A percentile compares a stretch with the other conserved stretches of the same genome.
Evolutionary conservation across 2,329 filamentous ascomycete genomes (phyloP).

Genomic region (Helicocarpus griseus): DNA sequence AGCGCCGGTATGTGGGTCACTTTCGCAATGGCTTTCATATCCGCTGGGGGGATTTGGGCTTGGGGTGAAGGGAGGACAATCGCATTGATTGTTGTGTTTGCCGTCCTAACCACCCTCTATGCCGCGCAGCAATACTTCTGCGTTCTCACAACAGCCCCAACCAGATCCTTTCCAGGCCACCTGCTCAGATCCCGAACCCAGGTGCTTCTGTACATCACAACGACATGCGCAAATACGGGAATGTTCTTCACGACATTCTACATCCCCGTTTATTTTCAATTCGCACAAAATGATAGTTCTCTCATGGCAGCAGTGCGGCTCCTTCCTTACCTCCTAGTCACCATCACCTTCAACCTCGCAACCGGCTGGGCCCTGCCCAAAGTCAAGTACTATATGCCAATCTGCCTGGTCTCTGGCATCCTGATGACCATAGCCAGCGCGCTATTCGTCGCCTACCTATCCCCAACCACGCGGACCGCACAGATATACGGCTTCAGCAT

Average conservation of each 20-base stretch:
- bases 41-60: constrained; percentile 39
- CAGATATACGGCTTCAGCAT: constrained; percentile 24
- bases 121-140: constrained; percentile 32
- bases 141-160: constrained; percentile 34
- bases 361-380: constrained; percentile 15
- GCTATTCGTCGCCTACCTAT: constrained; percentile 11
- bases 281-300: constrained; percentile 34
- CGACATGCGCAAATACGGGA: constrained; percentile 25
- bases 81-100: constrained; percentile 39
- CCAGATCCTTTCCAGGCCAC: constrained; percentile 42
- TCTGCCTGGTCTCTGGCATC: constrained; percentile 17
- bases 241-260: constrained; percentile 41
- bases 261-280: constrained; percentile 47
- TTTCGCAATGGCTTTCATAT: constrained; percentile 40
- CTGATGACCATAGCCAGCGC: constrained; percentile 15
- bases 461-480: constrained; percentile 9
- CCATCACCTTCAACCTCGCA: constrained; percentile 15
- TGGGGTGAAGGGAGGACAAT: constrained; percentile 41
- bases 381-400: constrained; percentile 18
- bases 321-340: constrained; percentile 22
- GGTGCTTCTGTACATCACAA: constrained; percentile 36
- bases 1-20: constrained; percentile 29
- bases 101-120: constrained; percentile 36
- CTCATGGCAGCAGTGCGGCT: constrained; percentile 22
- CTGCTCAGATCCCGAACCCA: constrained; percentile 32